phyloP scores from a whole-genome alignment of 192 early-diverging fungal species.

The Backusella luteola region DNA sequence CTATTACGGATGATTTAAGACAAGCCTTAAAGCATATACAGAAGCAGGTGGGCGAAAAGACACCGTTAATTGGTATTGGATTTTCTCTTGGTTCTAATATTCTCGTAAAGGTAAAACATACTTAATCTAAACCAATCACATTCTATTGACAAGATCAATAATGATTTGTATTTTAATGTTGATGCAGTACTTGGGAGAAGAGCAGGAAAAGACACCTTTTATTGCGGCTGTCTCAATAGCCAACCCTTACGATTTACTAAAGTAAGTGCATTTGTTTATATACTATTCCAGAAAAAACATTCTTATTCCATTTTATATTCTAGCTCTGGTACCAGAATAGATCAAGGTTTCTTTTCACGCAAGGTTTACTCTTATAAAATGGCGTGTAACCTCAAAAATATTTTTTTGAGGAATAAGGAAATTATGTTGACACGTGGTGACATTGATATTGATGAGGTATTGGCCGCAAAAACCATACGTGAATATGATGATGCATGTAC shows the following conservation, averaged over 20 bases:
- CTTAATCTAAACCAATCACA: background rate
- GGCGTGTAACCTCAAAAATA: slow-evolving; percentile 45
- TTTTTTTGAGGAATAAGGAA: slow-evolving; percentile 40
- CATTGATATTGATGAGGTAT: slow-evolving; percentile 53
- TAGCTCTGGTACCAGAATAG: slow-evolving; percentile 32
- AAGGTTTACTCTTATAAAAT: slow-evolving; percentile 48
- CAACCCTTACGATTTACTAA: slow-evolving; percentile 85
- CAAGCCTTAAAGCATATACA: slow-evolving; percentile 57
- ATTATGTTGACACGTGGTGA: slow-evolving; percentile 42
- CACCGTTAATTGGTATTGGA: slow-evolving; percentile 78
- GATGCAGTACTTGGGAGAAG: slow-evolving; percentile 75
- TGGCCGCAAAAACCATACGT: slow-evolving; percentile 57
- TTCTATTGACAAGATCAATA: background rate
- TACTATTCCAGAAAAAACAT: background rate
- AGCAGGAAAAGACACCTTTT: slow-evolving; percentile 72
- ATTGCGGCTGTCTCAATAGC: slow-evolving; percentile 74
- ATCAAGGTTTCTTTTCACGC: slow-evolving; percentile 41
- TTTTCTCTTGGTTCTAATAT: slow-evolving; percentile 94
- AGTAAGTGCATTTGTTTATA: slow-evolving; percentile 29
- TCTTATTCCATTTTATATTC: background rate
- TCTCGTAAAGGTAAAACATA: slow-evolving; percentile 66
- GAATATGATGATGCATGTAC: slow-evolving; percentile 87
- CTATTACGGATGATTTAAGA: slow-evolving; percentile 78
- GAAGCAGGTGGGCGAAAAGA: slow-evolving; percentile 46
- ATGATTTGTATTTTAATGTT: background rate